These are phyloP conservation scores for Penicillium sp. DNA, from an alignment of 2,329 filamentous ascomycete genomes.

Conservation along the genomic window DNA sequence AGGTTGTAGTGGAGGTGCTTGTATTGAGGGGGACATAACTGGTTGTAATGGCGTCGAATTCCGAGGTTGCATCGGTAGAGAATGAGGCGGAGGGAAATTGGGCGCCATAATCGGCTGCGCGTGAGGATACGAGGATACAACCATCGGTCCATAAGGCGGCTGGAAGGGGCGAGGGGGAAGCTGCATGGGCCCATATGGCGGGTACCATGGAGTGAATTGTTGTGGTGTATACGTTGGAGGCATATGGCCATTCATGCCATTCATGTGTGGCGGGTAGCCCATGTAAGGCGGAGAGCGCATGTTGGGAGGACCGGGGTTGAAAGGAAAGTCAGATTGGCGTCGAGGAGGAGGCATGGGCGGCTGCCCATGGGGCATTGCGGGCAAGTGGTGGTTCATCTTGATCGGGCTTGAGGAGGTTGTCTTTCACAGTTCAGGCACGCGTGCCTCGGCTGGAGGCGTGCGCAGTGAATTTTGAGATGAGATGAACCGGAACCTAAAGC, in stretches of 20 bases:
- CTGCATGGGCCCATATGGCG: conserved; percentile 39
- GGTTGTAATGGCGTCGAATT: conserved; percentile 35
- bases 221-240: conserved; percentile 42
- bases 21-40: conserved; percentile 33
- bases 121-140: conserved; percentile 42
- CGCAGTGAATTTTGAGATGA: conserved; percentile 25
- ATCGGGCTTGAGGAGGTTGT: conserved; percentile 30
- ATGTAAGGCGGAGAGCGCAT: conserved; percentile 57
- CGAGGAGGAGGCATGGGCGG: conserved; percentile 47
- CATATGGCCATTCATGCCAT: conserved; percentile 41
- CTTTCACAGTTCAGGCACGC: conserved; percentile 36
- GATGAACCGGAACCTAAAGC: conserved; percentile 15
- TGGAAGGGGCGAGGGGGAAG: conserved; percentile 38
- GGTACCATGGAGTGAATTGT: conserved; percentile 46
- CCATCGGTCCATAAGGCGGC: conserved; percentile 40
- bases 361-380: conserved; percentile 45
- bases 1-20: conserved; percentile 24
- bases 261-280: conserved; percentile 53
- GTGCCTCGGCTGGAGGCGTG: conserved; percentile 40
- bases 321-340: conserved; percentile 44
- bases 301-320: conserved; percentile 43
- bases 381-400: conserved; percentile 45
- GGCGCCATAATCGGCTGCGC: conserved; percentile 39
- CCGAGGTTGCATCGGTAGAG: conserved; percentile 35
- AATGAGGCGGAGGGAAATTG: conserved; percentile 32